Conservation (phyloP, 345 rosid genomes). For the Raphanus raphanistrum region DNA sequence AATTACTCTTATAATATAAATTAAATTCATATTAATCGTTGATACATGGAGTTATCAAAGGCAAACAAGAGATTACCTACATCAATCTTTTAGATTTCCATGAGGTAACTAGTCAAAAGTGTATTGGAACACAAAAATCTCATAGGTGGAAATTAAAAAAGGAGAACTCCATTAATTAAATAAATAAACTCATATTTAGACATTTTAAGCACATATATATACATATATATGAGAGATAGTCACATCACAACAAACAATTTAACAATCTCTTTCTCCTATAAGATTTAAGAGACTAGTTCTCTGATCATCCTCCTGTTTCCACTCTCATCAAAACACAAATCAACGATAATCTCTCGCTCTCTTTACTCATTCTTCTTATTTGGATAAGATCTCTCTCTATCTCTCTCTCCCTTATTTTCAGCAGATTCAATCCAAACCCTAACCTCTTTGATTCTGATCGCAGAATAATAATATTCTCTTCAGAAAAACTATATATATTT, state of each 20-base stretch:
- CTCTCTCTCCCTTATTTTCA: conserved; percentile 30
- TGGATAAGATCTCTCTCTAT: conserved; percentile 55
- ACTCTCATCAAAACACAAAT: conserved; percentile 43
- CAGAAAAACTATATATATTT: neutral
- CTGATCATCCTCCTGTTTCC: conserved; percentile 51
- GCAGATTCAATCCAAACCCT: conserved; percentile 38
- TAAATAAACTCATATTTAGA: conserved; percentile 19
- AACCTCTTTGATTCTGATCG: conserved; percentile 32
- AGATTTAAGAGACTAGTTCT: conserved; percentile 47
- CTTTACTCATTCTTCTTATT: conserved; percentile 41
- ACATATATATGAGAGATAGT: conserved; percentile 38
- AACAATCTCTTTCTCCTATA: conserved; percentile 20
- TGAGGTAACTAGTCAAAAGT: conserved; percentile 34
- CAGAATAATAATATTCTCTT: conserved; percentile 11
- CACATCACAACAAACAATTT: conserved; percentile 42
- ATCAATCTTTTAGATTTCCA: conserved; percentile 32
- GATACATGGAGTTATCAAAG: neutral
- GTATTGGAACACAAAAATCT: conserved; percentile 34
- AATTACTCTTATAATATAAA: neutral
- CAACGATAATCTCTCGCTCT: conserved; percentile 39
- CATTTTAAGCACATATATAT: conserved; percentile 17
- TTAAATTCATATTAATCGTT: neutral
- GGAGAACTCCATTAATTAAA: conserved; percentile 19
- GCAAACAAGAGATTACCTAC: neutral
- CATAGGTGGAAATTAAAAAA: conserved; percentile 9